These are phyloP conservation scores for Cladophialophora yegresii DNA, from an alignment of 2,329 filamentous ascomycete genomes.

Conservation along the genomic window DNA sequence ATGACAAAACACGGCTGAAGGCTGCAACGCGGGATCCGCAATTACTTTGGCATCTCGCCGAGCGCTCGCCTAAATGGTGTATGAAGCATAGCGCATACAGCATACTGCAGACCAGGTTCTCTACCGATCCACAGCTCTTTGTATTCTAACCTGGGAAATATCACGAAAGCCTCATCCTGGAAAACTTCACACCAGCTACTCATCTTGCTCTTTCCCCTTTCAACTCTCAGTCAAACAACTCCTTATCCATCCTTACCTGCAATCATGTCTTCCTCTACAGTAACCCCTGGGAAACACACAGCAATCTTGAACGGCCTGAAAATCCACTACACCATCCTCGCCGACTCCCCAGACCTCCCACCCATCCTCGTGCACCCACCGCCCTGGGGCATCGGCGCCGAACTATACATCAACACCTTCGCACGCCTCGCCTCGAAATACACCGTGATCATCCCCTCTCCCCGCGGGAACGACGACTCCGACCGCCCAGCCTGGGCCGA, in stretches of 20 bases:
- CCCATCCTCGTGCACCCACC: constrained; percentile 16
- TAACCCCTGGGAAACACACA: constrained; percentile 17
- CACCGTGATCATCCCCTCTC: constrained; percentile 38
- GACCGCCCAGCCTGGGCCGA: constrained; percentile 17
- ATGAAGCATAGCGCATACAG: neutral
- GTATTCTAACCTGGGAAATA: neutral
- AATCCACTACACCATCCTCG: constrained; percentile 17
- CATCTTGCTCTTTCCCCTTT: neutral
- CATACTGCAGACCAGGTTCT: neutral
- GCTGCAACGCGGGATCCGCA: neutral
- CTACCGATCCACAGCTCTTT: neutral
- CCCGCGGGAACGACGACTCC: constrained; percentile 38
- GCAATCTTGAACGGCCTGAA: constrained; percentile 9
- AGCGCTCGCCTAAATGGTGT: neutral
- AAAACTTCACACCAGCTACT: neutral
- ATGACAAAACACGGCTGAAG: neutral
- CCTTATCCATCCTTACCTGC: neutral
- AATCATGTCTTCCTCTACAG: constrained; percentile 5
- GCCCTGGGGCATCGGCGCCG: constrained; percentile 19
- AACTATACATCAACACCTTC: constrained; percentile 15
- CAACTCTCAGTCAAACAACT: neutral
- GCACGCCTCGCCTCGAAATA: constrained; percentile 19
- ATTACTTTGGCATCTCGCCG: neutral
- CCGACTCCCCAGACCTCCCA: constrained; percentile 6
- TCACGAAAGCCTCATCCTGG: neutral